Conservation (phyloP, 441 rosid species). For the Croton laevigatus region DNA sequence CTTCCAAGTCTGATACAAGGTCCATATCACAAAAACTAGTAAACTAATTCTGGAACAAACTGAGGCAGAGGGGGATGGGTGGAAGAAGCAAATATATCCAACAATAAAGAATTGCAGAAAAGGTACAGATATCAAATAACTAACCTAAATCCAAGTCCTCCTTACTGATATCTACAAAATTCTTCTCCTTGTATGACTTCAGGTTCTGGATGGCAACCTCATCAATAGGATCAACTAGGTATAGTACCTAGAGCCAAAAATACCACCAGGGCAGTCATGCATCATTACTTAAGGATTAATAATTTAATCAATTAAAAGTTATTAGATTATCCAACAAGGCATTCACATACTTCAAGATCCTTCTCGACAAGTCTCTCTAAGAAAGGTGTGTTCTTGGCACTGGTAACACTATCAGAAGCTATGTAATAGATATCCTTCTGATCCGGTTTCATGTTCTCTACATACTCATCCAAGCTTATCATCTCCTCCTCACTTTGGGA, state of each 20-base stretch:
- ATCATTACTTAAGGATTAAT: constrained; percentile 5
- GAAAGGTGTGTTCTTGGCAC: constrained; percentile 93
- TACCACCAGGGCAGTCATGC: constrained; percentile 12
- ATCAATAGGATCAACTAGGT: constrained; percentile 87
- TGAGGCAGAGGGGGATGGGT: neutral
- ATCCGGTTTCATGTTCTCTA: constrained; percentile 92
- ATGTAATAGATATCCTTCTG: constrained; percentile 87
- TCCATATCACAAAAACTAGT: neutral
- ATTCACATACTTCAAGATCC: constrained; percentile 65
- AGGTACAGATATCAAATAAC: constrained; percentile 16
- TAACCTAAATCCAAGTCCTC: constrained; percentile 93
- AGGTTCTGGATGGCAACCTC: constrained; percentile 93
- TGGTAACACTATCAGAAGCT: constrained; percentile 80
- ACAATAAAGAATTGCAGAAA: neutral
- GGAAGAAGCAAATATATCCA: neutral
- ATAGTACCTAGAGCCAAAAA: constrained; percentile 52
- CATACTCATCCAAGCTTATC: constrained; percentile 97
- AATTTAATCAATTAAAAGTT: neutral
- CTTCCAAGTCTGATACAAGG: neutral
- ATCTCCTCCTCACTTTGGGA: constrained; percentile 87
- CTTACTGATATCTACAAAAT: constrained; percentile 91
- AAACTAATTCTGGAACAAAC: constrained; percentile 8
- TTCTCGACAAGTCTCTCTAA: constrained; percentile 85
- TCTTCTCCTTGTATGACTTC: constrained; percentile 89
- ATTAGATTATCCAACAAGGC: constrained; percentile 2